A percentile compares a stretch with the other conserved stretches of the same genome.
Evolutionary conservation across 768 basidiomycete species (phyloP).

Genomic region (Hysterangium stoloniferum): DNA sequence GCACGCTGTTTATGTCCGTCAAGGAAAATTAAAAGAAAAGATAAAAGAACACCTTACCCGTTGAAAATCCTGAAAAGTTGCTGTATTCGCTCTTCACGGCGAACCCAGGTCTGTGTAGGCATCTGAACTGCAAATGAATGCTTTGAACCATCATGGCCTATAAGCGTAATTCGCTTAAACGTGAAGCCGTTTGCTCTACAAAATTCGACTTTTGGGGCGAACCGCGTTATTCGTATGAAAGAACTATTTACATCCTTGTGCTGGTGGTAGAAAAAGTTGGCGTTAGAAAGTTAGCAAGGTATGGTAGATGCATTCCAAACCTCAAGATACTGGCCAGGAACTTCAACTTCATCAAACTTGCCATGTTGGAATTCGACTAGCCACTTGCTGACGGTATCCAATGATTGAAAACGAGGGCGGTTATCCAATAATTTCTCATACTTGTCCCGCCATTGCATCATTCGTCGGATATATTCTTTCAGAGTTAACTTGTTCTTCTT

Average conservation of each 20-base stretch:
- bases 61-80: conserved; percentile 95
- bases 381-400: conserved; percentile 86
- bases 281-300: background rate
- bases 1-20: conserved; percentile 42
- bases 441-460: conserved; percentile 90
- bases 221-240: conserved; percentile 86
- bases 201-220: conserved; percentile 85
- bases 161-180: conserved; percentile 85
- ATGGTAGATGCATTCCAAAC: conserved; percentile 36
- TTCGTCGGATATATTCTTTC: conserved; percentile 78
- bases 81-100: conserved; percentile 88
- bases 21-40: conserved; percentile 1
- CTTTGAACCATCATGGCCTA: conserved; percentile 84
- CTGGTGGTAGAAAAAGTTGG: conserved; percentile 30
- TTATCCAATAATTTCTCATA: conserved; percentile 81
- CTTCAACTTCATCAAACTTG: conserved; percentile 95
- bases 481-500: conserved; percentile 68
- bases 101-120: conserved; percentile 74
- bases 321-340: conserved; percentile 98
- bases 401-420: conserved; percentile 72
- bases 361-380: conserved; percentile 96
- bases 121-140: conserved; percentile 89
- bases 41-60: conserved; percentile 41
- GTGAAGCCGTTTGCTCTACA: conserved; percentile 79
- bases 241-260: conserved; percentile 92